A percentile compares a stretch with the other conserved stretches of the same genome.
These are phyloP conservation scores for Phytophthora cryptogea DNA, from an alignment of 352 stramenopile genomes.

Conservation along the genomic window DNA sequence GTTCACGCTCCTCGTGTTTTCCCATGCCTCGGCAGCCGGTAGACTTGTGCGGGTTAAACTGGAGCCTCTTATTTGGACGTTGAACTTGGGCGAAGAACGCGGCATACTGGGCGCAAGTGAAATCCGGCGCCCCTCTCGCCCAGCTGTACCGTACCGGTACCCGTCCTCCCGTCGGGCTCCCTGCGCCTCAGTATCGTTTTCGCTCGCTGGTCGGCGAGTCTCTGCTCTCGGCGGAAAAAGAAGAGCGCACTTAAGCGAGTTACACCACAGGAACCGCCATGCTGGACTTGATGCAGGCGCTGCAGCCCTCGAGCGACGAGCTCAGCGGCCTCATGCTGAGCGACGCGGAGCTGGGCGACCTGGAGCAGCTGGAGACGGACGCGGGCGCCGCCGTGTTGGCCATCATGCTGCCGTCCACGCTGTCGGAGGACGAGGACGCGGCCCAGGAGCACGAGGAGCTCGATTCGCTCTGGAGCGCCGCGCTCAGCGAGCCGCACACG, in stretches of 20 bases:
- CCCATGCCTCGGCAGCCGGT: too few species aligned
- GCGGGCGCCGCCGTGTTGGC: conserved; percentile 25
- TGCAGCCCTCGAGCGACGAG: conserved; percentile 23
- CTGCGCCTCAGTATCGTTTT: conserved; percentile 4
- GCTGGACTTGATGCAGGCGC: conserved; percentile 38
- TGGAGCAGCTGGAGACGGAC: conserved; percentile 33
- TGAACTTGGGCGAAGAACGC: conserved; percentile 28
- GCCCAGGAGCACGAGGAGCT: conserved; percentile 27
- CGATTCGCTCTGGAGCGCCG: conserved; percentile 39
- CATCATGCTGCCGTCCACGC: conserved; percentile 32
- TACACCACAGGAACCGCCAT: conserved; percentile 8
- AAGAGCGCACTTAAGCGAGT: conserved; percentile 15
- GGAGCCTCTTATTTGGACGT: conserved; percentile 17
- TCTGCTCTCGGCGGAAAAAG: not conserved
- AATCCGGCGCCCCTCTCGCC: not conserved
- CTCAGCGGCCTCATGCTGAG: conserved; percentile 32
- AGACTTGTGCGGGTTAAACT: not conserved
- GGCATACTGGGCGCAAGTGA: conserved; percentile 19
- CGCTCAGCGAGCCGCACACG: conserved; percentile 18
- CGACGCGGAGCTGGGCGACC: conserved; percentile 34
- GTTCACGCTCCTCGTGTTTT: too few species aligned
- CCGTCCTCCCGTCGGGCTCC: conserved; percentile 1
- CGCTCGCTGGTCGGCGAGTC: not conserved
- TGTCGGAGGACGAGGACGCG: conserved; percentile 32
- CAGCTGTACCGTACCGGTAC: conserved; percentile 2